Conservation (phyloP, 768 basidiomycete species). For the Phlebiopsis flavidoalba region DNA sequence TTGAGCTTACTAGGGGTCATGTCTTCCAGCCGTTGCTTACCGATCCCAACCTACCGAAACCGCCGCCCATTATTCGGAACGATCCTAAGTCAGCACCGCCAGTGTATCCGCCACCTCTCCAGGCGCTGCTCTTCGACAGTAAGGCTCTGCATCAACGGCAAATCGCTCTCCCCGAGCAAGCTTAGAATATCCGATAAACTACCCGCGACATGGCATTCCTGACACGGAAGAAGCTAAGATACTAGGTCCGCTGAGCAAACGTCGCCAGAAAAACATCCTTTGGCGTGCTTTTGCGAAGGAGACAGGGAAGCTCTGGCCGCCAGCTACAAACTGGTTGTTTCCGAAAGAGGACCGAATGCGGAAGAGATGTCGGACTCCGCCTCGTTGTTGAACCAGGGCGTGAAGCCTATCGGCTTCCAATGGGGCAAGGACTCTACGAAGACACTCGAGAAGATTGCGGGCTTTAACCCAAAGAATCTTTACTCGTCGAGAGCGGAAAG, state of each 20-base stretch:
- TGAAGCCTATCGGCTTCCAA: constrained; percentile 39
- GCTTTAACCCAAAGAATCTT: constrained; percentile 19
- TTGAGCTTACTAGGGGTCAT: not conserved
- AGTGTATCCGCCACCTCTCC: constrained; percentile 56
- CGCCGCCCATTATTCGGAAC: constrained; percentile 44
- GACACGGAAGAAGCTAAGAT: constrained; percentile 52
- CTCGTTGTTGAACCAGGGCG: constrained; percentile 20
- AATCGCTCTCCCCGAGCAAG: constrained; percentile 34
- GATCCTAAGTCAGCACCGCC: constrained; percentile 59
- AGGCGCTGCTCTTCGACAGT: constrained; percentile 52
- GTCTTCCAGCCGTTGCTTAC: constrained; percentile 48
- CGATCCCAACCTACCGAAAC: constrained; percentile 36
- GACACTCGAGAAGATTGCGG: constrained; percentile 42
- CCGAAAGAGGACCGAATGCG: not conserved
- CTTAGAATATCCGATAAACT: constrained; percentile 45
- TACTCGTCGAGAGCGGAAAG: constrained; percentile 4
- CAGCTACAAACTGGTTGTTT: constrained; percentile 45
- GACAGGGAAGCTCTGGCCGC: constrained; percentile 51
- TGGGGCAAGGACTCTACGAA: constrained; percentile 34
- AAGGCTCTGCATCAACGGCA: constrained; percentile 38
- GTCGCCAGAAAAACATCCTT: constrained; percentile 68
- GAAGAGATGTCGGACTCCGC: constrained; percentile 3
- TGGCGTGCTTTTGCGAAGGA: constrained; percentile 59
- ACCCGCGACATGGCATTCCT: constrained; percentile 55
- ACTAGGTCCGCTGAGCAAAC: constrained; percentile 65